Base-by-base conservation (phyloP, 768 basidiomycete genomes). In the Plicaturopsis crispa region DNA sequence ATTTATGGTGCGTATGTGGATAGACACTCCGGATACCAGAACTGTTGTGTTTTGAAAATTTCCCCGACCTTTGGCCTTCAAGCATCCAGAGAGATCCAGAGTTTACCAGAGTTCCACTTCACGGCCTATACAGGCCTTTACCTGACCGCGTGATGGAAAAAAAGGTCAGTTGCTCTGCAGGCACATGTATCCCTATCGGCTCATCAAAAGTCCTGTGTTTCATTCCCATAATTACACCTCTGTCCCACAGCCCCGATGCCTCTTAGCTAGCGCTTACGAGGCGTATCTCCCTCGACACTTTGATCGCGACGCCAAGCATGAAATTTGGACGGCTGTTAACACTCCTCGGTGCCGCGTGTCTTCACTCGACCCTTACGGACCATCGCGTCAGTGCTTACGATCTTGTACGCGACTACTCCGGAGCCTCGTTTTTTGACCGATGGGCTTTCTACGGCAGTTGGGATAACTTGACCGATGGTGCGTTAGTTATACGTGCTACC, bases 381-480 rank as follows among this genome's bases (percentile, higher is more conserved):
- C 11, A 6, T 30, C 26, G 6, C 6, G n/a, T n/a, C 12, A 52
- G 53, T 7, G 44, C 43, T 10, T 72, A 69, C 49, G 45, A 54
- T 22, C 53, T 73, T 7, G 32, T 70, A 5, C 65, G 54, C 7
- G 66, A 67, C 24, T 70, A 76, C 48, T 50, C 65, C 11, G 78
- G 78, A 0, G 26, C 42, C 1, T 61, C 56, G 1, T 81, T 81
- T 53, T 80, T 79, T 44, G 56, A 74, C 39, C 52, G 60, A 3
- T 80, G 75, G 74, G 54, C 65, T 38, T 79, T 72, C 52, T 76
- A 72, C 47, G 70, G 69, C 10, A 57, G 46, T 33, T 59, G 56
- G 14, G 73, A 75, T 46, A 72, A 75, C 36, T 53, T 66, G 24
- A 76, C 70, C 1, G 50, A 53, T 45, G 65, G 56, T 56, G 21